phyloP scores from a whole-genome alignment of 2,329 filamentous ascomycete species.

The Clonostachys byssicola region DNA sequence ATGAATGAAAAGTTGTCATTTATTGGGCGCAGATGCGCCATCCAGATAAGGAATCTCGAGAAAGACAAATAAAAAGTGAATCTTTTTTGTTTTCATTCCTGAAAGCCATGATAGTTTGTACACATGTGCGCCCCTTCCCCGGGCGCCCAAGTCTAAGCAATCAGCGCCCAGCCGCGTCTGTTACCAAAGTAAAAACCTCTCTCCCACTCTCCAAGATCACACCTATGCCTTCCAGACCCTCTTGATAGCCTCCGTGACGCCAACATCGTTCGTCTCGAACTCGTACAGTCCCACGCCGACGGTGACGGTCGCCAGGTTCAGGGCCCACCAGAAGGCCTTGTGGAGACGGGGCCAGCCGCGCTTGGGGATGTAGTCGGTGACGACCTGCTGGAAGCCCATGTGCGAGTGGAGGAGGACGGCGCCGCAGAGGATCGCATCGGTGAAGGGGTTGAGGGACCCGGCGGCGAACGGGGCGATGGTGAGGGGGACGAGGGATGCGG shows the following conservation, averaged over 20 bases:
- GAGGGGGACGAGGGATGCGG: slow-evolving; percentile 78
- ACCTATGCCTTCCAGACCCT: slow-evolving; percentile 79
- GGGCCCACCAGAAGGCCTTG: slow-evolving; percentile 68
- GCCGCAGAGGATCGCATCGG: slow-evolving; percentile 82
- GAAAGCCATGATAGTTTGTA: too few species aligned
- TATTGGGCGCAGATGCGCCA: too few species aligned
- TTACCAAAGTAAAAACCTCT: not conserved
- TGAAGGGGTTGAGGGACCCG: slow-evolving; percentile 82
- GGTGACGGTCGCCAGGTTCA: slow-evolving; percentile 74
- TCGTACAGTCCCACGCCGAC: slow-evolving; percentile 91
- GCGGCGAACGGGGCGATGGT: slow-evolving; percentile 88
- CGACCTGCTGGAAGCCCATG: slow-evolving; percentile 86
- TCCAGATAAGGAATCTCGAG: too few species aligned
- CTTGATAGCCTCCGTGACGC: slow-evolving; percentile 84
- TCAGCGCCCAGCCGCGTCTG: too few species aligned
- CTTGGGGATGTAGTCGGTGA: slow-evolving; percentile 87
- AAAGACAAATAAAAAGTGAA: too few species aligned
- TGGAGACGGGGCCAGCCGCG: slow-evolving; percentile 64
- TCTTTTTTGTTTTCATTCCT: too few species aligned
- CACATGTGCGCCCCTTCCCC: slow-evolving; percentile 2
- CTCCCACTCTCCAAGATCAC: not conserved
- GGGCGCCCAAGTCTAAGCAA: not conserved
- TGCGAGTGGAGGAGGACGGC: slow-evolving; percentile 88
- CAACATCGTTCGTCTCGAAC: slow-evolving; percentile 98
- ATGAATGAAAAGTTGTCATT: too few species aligned